A percentile compares a stretch with the other conserved stretches of the same genome.
Conservation (phyloP, 2,329 filamentous ascomycete genomes). For the Diaporthe longicolla region DNA sequence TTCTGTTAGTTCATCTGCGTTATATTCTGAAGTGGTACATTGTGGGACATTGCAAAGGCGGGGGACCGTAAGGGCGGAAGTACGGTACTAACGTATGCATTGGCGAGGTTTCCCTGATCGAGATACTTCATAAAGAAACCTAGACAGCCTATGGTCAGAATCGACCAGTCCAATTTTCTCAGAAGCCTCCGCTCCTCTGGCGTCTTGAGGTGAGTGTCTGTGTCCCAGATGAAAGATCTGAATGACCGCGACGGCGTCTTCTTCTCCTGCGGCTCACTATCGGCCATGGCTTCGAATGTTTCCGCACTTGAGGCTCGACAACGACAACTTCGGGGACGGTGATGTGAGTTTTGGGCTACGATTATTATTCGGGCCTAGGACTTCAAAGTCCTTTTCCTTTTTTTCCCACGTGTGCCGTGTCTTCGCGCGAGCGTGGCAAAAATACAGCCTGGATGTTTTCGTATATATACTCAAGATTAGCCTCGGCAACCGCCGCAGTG, state of each 20-base stretch:
- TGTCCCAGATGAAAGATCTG: constrained; percentile 51
- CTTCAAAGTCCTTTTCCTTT: neutral
- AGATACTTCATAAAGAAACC: constrained; percentile 49
- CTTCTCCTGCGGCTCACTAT: neutral
- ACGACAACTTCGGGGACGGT: too few species aligned
- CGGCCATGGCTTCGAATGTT: neutral
- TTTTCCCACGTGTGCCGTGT: too few species aligned
- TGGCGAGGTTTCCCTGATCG: constrained; percentile 48
- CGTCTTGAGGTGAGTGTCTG: constrained; percentile 48
- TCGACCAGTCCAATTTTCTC: constrained; percentile 47
- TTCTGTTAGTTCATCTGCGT: too few species aligned
- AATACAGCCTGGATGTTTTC: neutral
- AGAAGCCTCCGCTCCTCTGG: constrained; percentile 47
- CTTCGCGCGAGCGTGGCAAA: too few species aligned
- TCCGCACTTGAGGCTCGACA: neutral
- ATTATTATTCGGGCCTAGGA: neutral
- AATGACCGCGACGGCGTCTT: constrained; percentile 20
- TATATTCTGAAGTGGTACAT: too few species aligned
- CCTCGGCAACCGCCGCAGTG: neutral
- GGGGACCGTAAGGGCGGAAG: too few species aligned
- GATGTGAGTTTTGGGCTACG: too few species aligned
- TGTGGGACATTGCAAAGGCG: too few species aligned
- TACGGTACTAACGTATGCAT: constrained; percentile 43
- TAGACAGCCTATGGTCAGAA: constrained; percentile 45
- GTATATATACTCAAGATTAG: constrained; percentile 6